Base-by-base conservation (phyloP, 2,329 filamentous ascomycete genomes). In the Truncatella angustata region DNA sequence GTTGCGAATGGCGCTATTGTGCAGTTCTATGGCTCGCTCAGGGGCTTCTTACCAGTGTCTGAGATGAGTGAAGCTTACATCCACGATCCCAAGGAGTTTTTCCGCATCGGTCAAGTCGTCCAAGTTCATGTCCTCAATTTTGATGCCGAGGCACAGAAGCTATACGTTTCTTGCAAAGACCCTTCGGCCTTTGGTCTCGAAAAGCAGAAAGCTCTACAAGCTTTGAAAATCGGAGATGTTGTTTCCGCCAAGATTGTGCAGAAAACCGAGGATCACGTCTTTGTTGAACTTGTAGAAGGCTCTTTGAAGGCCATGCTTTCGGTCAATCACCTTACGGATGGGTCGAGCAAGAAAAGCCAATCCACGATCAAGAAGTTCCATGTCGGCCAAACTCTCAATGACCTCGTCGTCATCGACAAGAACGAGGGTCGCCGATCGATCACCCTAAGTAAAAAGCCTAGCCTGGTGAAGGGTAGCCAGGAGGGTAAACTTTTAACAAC, bases 31-130 rank as follows among this genome's bases (percentile, higher is more conserved):
- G 91, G 91, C 16, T 73, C 78, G 7, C 77, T 99, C 18, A 84
- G 85, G 58, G 95, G 88, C 7, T 99, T 95, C 74, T 78, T 99
- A 50, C 94, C 94, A 2, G 86, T 96, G 1, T 90, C 90, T 1
- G 93, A 99, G 71, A 99, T 99, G 94, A 97, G 94, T 67, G 94
- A 99, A 68, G 91, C 92, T 10, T 97, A 88, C 65, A 97, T 99
- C 63, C 83, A 88, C 59, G 89, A 97, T 63, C 91, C 94, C 4
- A 84, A 82, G 42, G 86, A 95, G 63, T 92, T 97, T 70, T 99
- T 99, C 75, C 85, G 87, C 32, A 73, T 85, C 39, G 95, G 94
- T 1, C 94, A 99, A 68, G 93, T 96, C 2, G 87, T 99, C 58
- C 95, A 85, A 63, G 89, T 97, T 18, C 90, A 93, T 63, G 85